phyloP scores from a whole-genome alignment of 768 basidiomycete species.

The Thelephora ganbajun region DNA sequence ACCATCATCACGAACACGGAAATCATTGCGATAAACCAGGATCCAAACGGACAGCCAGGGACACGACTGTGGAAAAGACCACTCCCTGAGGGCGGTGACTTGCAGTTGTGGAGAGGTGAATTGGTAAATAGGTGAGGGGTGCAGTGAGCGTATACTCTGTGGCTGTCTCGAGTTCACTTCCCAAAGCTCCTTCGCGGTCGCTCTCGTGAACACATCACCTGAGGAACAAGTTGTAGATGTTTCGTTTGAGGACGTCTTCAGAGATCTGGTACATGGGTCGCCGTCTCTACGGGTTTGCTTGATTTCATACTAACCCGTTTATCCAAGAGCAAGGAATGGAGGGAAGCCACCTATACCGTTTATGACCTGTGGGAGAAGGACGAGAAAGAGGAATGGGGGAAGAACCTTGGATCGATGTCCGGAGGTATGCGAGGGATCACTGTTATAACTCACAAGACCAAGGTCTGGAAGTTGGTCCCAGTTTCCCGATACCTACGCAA shows the following conservation, averaged over 20 bases:
- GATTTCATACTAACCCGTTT: not conserved
- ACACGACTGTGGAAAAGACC: conserved; percentile 20
- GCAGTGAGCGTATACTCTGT: not conserved
- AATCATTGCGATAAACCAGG: conserved; percentile 23
- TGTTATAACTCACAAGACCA: conserved; percentile 17
- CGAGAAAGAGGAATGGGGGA: conserved; percentile 14
- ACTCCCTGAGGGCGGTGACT: conserved; percentile 13
- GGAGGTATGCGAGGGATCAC: conserved; percentile 12
- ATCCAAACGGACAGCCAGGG: conserved; percentile 17
- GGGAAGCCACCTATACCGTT: conserved; percentile 12
- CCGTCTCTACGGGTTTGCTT: not conserved
- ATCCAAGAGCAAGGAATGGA: conserved; percentile 11
- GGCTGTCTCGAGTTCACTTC: not conserved
- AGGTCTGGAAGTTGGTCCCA: conserved; percentile 15
- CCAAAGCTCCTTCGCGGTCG: conserved; percentile 17
- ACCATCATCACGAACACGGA: conserved; percentile 24
- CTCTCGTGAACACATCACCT: conserved; percentile 21
- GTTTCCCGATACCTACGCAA: too few relatives aligned
- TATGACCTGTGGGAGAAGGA: conserved; percentile 24
- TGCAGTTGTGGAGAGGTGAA: conserved; percentile 21
- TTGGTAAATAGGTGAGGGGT: conserved; percentile 18
- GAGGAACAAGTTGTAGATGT: conserved; percentile 16
- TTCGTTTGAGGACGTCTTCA: conserved; percentile 19
- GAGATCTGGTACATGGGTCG: conserved; percentile 16
- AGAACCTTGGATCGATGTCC: conserved; percentile 11